Percentiles rank a stretch among this genome's conserved stretches.
phyloP scores from a whole-genome alignment of 768 basidiomycete genomes.

The Hysterangium stoloniferum region DNA sequence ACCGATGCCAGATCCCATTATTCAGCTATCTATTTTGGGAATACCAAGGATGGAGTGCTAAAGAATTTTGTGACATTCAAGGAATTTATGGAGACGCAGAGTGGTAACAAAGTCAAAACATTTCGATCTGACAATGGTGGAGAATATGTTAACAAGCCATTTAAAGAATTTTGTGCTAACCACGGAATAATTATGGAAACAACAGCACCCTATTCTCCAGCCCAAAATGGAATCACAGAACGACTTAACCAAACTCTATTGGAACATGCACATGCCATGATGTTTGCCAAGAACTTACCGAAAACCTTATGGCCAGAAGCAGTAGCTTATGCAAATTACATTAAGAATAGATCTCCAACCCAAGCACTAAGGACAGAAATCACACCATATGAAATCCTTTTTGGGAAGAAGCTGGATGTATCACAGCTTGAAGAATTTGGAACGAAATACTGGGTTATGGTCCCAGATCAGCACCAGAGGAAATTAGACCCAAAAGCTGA shows the following conservation, averaged over 20 bases:
- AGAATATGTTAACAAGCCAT: too few relatives aligned
- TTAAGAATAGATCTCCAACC: conserved; percentile 21
- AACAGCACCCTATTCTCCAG: conserved; percentile 8
- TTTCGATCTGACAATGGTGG: conserved; percentile 19
- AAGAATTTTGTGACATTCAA: conserved; percentile 14
- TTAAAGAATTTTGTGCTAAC: not conserved
- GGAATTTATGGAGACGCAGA: conserved; percentile 10
- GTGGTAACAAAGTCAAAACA: conserved; percentile 14
- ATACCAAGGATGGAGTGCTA: conserved; percentile 14
- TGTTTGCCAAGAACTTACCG: too few relatives aligned
- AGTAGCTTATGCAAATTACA: too few relatives aligned
- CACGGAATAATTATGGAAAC: conserved; percentile 13
- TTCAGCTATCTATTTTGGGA: conserved; percentile 13
- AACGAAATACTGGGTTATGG: conserved; percentile 11
- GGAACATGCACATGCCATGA: too few relatives aligned
- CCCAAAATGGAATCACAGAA: conserved; percentile 31
- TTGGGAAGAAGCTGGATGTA: conserved; percentile 2
- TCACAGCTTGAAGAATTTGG: not conserved
- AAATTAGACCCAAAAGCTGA: conserved; percentile 14
- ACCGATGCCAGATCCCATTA: conserved; percentile 18
- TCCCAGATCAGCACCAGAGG: conserved; percentile 11
- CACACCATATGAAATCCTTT: conserved; percentile 12
- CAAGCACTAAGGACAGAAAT: conserved; percentile 14
- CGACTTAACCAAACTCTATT: conserved; percentile 27
- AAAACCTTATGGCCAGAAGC: conserved; percentile 32